Base-by-base conservation (phyloP, 116 monocot genomes). In the Papilionanthe hybrid region DNA sequence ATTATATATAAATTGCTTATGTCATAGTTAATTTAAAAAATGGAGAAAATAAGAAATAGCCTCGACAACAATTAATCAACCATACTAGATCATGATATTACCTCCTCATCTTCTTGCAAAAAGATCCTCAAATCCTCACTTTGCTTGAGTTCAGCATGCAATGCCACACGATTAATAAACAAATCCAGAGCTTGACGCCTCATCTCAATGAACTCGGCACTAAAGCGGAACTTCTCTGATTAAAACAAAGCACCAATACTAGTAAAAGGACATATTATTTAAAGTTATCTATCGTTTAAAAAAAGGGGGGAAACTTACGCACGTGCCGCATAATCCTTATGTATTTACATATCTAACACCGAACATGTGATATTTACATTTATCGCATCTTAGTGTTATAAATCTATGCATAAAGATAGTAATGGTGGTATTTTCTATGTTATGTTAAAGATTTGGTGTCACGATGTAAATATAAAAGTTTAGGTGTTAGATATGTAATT, bases 51-150 rank as follows among this genome's bases (percentile, higher is more conserved):
- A 73, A 43, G 44, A 9, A 73, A 42, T 37, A 43, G 6, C 12
- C 25, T 37, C 2, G 37, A 69, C 69, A 29, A 17, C 32, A 37
- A 69, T 69, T 30, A 69, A 69, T 30, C 37, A 32, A 69, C 69
- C 27, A 30, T 68, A 68, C 68, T 29, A 69, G 37, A 69, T 49
- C 47, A 67, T 49, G 56, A 72, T 53, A 42, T 85, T 86, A 94
- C 98, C 98, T 94, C 98, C 91, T 94, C 98, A 79, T 98, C 93
- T 86, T 92, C 98, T 81, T 91, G 93, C 37, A 98, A 77, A 87
- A 98, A 98, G 79, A 81, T 87, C 81, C 87, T 88, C 55, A 98
- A 87, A 78, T 94, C 98, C 60, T 94, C 94, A 78, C 98, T 94
- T 87, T 88, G 82, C 73, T 81, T 94, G 55, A 98, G 87, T 79